Base-by-base conservation (phyloP, 225 moss, liverwort and hornwort species). In the Rhytidiadelphus loreus region DNA sequence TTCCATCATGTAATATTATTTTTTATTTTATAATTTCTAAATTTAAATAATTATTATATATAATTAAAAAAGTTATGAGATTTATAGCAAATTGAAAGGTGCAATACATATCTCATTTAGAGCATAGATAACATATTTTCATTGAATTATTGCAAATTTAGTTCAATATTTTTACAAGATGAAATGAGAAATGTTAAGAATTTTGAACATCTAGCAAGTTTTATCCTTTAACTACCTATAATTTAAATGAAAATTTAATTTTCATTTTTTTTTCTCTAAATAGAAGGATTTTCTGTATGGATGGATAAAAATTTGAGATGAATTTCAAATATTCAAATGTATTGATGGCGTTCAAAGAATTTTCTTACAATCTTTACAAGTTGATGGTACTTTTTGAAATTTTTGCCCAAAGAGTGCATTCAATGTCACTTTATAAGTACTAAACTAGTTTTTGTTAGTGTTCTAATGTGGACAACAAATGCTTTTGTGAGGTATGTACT, bases 361-460 rank as follows among this genome's bases (percentile, higher is more conserved):
- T 78, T 56, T 24, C 1, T 55, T 23, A 11, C 0, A 25, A 0
- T 78, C 11, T 11, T 11, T 26, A 5, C 0, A 77, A 26, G 1
- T 57, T 39, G 78, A 78, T 78, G 26, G n/a, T 26, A 57, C 4
- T 17, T 78, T 3, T 26, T 26, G 9, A 39, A 56, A n/a, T 11
- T 26, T n/a, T n/a, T 25, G 1, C n/a, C n/a, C n/a, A 3, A 55
- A 11, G 4, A 17, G 0, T 10, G 2, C n/a, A 55, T 37, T 77
- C 55, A 77, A 37, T 77, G 25, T 77, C 55, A 37, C 16, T 24
- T 77, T 6, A 55, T 25, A 37, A 37, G 9, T 16, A 23, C 9
- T 24, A 77, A 24, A 3, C 9, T 24, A 9, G 37, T 55, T 77
- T 15, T 23, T 8, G 1, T 55, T n/a, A n/a, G n/a, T n/a, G n/a